These are phyloP conservation scores for Chrysoporthe cubensis DNA, from an alignment of 2,329 filamentous ascomycete species.

Conservation along the genomic window DNA sequence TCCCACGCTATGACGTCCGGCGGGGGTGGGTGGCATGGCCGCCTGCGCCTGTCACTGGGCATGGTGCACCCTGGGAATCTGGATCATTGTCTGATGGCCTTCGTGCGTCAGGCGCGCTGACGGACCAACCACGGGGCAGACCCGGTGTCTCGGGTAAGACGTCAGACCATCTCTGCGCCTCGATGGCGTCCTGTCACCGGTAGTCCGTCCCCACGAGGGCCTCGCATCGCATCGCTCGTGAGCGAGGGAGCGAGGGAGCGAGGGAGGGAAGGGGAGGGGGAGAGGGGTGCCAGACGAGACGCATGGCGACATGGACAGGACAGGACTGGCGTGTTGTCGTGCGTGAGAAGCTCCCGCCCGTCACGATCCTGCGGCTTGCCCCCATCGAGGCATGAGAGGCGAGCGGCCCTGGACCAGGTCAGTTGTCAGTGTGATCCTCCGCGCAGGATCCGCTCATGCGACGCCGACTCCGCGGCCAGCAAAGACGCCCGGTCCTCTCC, in stretches of 20 bases:
- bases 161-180: background rate
- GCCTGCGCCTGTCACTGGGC: background rate
- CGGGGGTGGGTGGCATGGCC: background rate
- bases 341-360: background rate
- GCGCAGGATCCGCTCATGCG: background rate
- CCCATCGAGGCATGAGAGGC: background rate
- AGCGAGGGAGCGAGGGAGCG: too few species aligned
- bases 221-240: background rate
- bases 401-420: background rate
- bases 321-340: background rate
- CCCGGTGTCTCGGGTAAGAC: background rate
- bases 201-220: too few species aligned
- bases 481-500: background rate
- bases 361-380: background rate
- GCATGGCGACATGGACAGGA: background rate
- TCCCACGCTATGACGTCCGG: constrained; percentile 1
- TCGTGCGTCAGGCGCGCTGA: constrained; percentile 4
- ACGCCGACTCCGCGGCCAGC: background rate
- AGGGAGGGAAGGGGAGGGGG: too few species aligned
- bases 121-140: background rate
- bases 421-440: background rate
- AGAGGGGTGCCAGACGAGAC: too few species aligned
- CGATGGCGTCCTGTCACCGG: too few species aligned
- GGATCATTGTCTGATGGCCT: background rate
- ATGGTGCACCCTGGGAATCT: background rate